Percentiles rank a stretch among this genome's conserved stretches.
phyloP scores from a whole-genome alignment of 140 eudicot genomes.

The Ambrosia hybrid region DNA sequence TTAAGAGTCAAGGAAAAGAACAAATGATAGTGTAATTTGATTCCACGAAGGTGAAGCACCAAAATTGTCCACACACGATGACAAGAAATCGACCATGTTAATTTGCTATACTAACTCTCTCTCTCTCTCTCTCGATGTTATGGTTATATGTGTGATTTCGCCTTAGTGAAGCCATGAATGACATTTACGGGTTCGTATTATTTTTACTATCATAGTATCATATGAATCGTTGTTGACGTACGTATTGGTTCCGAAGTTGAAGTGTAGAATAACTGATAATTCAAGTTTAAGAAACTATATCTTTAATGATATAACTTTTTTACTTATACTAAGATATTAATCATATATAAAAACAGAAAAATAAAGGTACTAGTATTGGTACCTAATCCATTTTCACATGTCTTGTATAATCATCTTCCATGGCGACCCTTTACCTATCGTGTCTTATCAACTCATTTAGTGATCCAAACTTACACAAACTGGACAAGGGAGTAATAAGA shows the following conservation, averaged over 20 bases:
- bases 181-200: neutral
- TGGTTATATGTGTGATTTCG: neutral
- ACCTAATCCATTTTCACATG: neutral
- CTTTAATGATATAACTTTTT: too few species aligned
- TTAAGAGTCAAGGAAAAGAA: too few species aligned
- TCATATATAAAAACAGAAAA: too few species aligned
- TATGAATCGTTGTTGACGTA: neutral
- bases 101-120: neutral
- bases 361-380: neutral
- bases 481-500: neutral
- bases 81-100: too few species aligned
- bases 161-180: neutral
- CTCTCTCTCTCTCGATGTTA: neutral
- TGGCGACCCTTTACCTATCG: neutral
- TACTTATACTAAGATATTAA: too few species aligned
- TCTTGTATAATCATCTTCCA: neutral
- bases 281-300: too few species aligned
- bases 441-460: neutral
- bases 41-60: too few species aligned
- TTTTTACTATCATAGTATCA: neutral
- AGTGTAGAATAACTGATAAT: too few species aligned
- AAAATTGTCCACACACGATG: too few species aligned
- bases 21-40: too few species aligned
- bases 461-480: neutral
- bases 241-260: too few species aligned